phyloP scores from a whole-genome alignment of 305 asterid species.

The Fraxinus dipetala region DNA sequence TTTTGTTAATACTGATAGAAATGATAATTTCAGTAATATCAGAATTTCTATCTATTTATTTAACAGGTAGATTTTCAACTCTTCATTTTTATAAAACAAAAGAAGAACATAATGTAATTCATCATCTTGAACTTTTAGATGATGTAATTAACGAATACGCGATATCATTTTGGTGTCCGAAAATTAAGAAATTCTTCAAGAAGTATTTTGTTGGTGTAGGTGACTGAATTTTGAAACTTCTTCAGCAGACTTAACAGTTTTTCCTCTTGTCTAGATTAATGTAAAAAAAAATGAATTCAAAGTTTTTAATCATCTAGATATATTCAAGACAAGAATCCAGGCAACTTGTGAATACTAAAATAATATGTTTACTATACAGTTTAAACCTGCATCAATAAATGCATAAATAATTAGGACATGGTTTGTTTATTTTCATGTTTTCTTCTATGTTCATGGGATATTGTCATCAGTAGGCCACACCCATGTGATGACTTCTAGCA shows the following conservation, averaged over 20 bases:
- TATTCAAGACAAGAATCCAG: background rate
- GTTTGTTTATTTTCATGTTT: background rate
- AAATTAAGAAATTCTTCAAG: background rate
- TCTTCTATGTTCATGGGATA: background rate
- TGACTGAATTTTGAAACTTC: background rate
- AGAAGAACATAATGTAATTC: too few relatives aligned
- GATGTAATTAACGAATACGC: too few relatives aligned
- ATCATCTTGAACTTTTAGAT: background rate
- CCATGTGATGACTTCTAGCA: slow-evolving; percentile 23
- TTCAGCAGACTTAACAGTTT: background rate
- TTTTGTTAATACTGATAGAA: background rate
- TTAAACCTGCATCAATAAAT: background rate
- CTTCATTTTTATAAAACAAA: background rate
- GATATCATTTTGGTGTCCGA: background rate
- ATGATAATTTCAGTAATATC: background rate
- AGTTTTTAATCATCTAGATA: background rate
- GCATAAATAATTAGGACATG: background rate
- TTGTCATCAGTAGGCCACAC: slow-evolving; percentile 27
- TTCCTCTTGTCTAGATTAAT: background rate
- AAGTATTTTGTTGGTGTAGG: background rate
- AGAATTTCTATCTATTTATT: background rate
- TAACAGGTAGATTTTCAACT: background rate
- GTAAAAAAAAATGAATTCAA: background rate
- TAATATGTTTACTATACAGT: background rate
- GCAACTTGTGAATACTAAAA: background rate